phyloP scores from a whole-genome alignment of 2,329 filamentous ascomycete genomes.

The Mycosphaerella arachidis region DNA sequence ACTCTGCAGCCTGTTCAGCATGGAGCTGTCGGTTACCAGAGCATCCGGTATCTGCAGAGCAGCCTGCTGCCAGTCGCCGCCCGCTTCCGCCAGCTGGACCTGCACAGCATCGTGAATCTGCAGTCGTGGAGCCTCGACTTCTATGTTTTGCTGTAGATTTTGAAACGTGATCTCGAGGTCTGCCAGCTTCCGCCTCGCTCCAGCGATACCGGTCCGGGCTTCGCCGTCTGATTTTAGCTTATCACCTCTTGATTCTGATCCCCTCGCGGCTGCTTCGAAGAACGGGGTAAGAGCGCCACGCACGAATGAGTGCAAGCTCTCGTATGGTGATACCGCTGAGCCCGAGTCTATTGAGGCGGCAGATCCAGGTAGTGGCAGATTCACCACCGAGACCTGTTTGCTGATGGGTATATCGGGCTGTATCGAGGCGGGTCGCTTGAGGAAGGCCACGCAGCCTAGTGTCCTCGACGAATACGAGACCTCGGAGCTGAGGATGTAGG shows the following conservation, averaged over 20 bases:
- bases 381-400: conserved; percentile 87
- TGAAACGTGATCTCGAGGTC: conserved; percentile 86
- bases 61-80: conserved; percentile 62
- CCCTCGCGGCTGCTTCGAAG: conserved; percentile 93
- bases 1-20: conserved; percentile 88
- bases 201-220: conserved; percentile 87
- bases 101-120: conserved; percentile 87
- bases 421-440: conserved; percentile 85
- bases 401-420: conserved; percentile 76
- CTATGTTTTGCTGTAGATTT: conserved; percentile 94
- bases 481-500: conserved; percentile 76
- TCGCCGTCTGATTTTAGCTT: conserved; percentile 79
- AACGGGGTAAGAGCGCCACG: conserved; percentile 90
- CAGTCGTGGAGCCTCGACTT: conserved; percentile 88
- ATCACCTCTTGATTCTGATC: conserved; percentile 60
- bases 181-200: conserved; percentile 95
- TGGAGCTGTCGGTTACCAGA: conserved; percentile 81
- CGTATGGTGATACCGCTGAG: conserved; percentile 74
- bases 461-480: conserved; percentile 76
- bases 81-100: conserved; percentile 69
- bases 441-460: conserved; percentile 76
- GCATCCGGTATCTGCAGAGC: conserved; percentile 71
- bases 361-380: conserved; percentile 76
- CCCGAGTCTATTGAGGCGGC: conserved; percentile 44
- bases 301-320: conserved; percentile 85